Evolutionary conservation across 345 rosid species (phyloP).

Genomic region (Triadica sebifera): DNA sequence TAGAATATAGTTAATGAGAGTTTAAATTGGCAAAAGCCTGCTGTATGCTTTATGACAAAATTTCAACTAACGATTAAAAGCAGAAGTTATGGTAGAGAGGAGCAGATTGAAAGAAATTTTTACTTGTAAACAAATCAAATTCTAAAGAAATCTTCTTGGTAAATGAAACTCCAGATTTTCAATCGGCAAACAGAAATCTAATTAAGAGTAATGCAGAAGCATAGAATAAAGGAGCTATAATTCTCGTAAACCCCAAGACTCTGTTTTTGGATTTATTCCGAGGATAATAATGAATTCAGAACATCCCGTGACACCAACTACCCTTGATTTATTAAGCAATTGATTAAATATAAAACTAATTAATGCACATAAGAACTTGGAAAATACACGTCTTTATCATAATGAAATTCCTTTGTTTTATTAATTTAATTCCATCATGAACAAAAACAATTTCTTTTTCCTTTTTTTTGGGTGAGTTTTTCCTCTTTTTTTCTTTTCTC

Average conservation of each 20-base stretch:
- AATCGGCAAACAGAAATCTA: neutral
- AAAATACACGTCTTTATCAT: neutral
- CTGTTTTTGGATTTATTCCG: neutral
- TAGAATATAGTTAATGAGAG: no score
- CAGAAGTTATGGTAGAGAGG: no score
- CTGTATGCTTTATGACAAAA: no score
- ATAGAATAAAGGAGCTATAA: neutral
- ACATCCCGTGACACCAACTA: neutral
- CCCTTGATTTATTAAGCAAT: neutral
- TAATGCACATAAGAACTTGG: neutral
- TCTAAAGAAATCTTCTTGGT: neutral
- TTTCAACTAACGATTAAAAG: no score
- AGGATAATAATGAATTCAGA: neutral
- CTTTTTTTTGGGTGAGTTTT: no score
- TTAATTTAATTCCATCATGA: neutral
- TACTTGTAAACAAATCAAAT: neutral
- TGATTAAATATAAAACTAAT: neutral
- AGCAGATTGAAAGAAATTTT: no score
- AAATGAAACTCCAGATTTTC: neutral
- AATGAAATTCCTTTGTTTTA: neutral
- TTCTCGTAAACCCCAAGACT: neutral
- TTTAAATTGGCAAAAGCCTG: no score
- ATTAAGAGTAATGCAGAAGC: neutral
- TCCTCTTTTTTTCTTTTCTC: slow-evolving; percentile 4
- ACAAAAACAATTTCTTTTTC: no score